Base-by-base conservation (phyloP, 2,329 filamentous ascomycete species). In the Tolypocladium pustulatum region DNA sequence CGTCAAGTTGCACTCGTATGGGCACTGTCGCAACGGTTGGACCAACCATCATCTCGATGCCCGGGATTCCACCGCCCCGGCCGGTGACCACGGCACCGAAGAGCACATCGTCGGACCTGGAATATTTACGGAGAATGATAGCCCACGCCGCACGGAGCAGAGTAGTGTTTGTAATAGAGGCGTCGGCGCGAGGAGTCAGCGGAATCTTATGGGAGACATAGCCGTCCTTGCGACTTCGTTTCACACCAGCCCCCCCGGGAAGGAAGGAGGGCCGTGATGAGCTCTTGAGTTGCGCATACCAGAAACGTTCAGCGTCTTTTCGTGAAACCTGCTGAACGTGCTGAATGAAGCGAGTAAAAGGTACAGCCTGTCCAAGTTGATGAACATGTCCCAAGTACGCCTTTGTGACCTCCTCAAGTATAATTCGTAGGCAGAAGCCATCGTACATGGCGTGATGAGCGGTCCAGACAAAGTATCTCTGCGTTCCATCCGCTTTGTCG, bases 361-460 rank as follows among this genome's bases (percentile, higher is more conserved):
- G 54, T 8, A 55, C 36, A 12, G 37, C 22, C n/a, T 55, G 22
- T 27, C 25, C 37, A 8, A 55, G 37, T n/a, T 41, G 25, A 15
- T 27, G 1, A 3, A 9, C 32, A 3, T 25, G 32, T 5, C 36
- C 36, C 8, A 15, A 4, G 36, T 41, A 55, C 7, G 25, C 22
- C 17, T 40, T 38, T 17, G 30, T 25, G 15, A 55, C 37, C 27
- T 55, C 36, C 1, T 34, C 17, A 4, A 27, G 36, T 37, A 77
- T 65, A 9, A 68, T 65, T 1, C 73, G 74, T 8, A 78, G 68
- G 59, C 70, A 76, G 36, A 77, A 72, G 37, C 75, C 76, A 58
- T 78, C 76, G 59, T 77, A 77, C 61, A 77, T 75, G 1, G 75
- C 76, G 59, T 78, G 76, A 17, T 55, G 54, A 27, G 37, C 54